Conservation (phyloP, 1,139 yeast species). For the Candida sanyaensis region DNA sequence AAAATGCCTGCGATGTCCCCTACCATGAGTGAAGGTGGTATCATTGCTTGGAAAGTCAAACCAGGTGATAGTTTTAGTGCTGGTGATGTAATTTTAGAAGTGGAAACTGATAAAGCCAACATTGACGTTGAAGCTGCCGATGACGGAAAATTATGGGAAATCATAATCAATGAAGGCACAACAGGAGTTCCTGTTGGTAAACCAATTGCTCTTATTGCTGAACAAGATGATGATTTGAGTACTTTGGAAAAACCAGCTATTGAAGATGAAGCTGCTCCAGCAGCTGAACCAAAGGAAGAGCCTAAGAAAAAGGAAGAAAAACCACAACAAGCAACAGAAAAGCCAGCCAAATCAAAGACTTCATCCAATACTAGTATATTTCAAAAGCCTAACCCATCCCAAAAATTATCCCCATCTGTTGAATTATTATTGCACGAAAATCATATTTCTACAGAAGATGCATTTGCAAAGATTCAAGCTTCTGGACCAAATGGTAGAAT, state of each 20-base stretch:
- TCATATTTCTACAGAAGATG: conserved; percentile 66
- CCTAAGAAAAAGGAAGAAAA: conserved; percentile 16
- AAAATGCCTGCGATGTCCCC: conserved; percentile 99
- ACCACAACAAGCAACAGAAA: conserved; percentile 15
- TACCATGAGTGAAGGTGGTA: conserved; percentile 97
- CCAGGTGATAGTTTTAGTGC: conserved; percentile 76
- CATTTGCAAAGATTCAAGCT: conserved; percentile 70
- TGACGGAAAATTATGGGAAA: conserved; percentile 86
- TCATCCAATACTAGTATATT: conserved; percentile 19
- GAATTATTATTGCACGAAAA: conserved; percentile 61
- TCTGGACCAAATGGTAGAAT: conserved; percentile 89
- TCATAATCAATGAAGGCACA: conserved; percentile 69
- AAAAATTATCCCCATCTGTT: conserved; percentile 81
- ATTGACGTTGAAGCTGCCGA: conserved; percentile 93
- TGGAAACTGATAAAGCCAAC: conserved; percentile 92
- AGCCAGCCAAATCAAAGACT: conserved; percentile 12
- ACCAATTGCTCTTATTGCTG: conserved; percentile 87
- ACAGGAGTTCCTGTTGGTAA: conserved; percentile 83
- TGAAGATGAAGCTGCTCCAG: conserved; percentile 20
- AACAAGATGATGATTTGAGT: conserved; percentile 78
- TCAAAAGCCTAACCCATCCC: conserved; percentile 58
- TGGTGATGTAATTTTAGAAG: conserved; percentile 87
- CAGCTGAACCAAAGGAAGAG: conserved; percentile 16
- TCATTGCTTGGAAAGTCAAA: conserved; percentile 88
- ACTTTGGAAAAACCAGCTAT: conserved; percentile 60